Evolutionary conservation across 345 rosid species (phyloP).

Genomic region (Orychophragmus violaceus): DNA sequence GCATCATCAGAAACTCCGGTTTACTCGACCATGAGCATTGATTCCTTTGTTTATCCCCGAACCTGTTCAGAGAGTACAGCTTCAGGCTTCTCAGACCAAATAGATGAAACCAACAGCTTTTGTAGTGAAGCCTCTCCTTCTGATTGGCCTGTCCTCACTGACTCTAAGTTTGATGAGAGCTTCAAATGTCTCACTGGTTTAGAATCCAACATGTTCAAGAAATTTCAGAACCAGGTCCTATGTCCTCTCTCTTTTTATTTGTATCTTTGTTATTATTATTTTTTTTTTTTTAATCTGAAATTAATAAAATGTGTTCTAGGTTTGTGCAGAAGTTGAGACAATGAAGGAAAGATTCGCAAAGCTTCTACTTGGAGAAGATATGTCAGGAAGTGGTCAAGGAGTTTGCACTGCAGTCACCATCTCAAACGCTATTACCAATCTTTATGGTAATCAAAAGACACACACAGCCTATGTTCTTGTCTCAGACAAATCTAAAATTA

Average conservation of each 20-base stretch:
- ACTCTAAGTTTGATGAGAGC: conserved; percentile 28
- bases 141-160: conserved; percentile 41
- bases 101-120: conserved; percentile 49
- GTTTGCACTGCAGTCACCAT: conserved; percentile 79
- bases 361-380: conserved; percentile 87
- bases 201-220: conserved; percentile 44
- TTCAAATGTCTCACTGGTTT: conserved; percentile 22
- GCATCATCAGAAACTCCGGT: conserved; percentile 47
- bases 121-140: conserved; percentile 60
- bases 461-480: neutral
- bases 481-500: neutral
- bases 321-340: conserved; percentile 47
- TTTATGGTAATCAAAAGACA: conserved; percentile 47
- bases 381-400: conserved; percentile 92
- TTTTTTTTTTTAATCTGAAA: too few species aligned
- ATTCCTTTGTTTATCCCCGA: conserved; percentile 47
- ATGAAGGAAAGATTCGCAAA: conserved; percentile 87
- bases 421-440: conserved; percentile 84
- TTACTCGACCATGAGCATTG: conserved; percentile 47
- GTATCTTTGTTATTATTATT: too few species aligned
- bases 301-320: neutral
- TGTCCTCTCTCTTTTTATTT: neutral
- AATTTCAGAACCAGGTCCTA: conserved; percentile 50
- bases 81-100: conserved; percentile 54
- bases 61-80: conserved; percentile 49